Conservation (phyloP, 768 basidiomycete species). For the Multifurca ochricompacta region DNA sequence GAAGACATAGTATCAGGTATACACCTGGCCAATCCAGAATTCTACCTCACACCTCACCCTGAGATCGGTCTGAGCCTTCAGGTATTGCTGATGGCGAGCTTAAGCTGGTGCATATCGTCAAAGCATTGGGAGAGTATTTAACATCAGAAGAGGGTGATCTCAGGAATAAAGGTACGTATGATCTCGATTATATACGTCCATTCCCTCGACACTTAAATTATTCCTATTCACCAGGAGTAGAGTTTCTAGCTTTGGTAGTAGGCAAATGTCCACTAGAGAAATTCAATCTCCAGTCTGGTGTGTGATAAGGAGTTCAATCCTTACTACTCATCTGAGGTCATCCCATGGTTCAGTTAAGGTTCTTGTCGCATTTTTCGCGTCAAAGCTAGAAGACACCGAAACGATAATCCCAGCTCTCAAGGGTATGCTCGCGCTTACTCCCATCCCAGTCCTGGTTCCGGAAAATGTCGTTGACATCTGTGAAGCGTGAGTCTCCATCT, state of each 20-base stretch:
- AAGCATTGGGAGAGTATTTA: slow-evolving; percentile 79
- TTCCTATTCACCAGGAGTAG: slow-evolving; percentile 61
- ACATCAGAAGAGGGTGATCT: slow-evolving; percentile 77
- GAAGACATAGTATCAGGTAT: slow-evolving; percentile 24
- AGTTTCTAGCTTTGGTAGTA: slow-evolving; percentile 70
- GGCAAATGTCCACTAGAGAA: slow-evolving; percentile 48
- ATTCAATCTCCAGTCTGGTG: slow-evolving; percentile 79
- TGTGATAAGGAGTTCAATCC: slow-evolving; percentile 21
- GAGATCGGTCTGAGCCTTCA: slow-evolving; percentile 24
- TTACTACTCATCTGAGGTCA: neutral
- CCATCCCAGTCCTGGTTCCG: slow-evolving; percentile 53
- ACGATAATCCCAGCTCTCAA: slow-evolving; percentile 76
- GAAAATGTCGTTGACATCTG: slow-evolving; percentile 55
- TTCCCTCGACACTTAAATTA: neutral
- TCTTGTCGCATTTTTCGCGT: slow-evolving; percentile 72
- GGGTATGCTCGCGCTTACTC: slow-evolving; percentile 62
- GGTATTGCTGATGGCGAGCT: slow-evolving; percentile 47
- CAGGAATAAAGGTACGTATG: slow-evolving; percentile 62
- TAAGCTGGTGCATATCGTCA: slow-evolving; percentile 71
- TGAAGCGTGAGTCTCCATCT: slow-evolving; percentile 44
- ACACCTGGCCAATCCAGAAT: neutral
- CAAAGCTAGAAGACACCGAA: slow-evolving; percentile 80
- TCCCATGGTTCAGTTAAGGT: slow-evolving; percentile 58
- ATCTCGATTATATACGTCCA: neutral
- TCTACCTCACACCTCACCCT: neutral